Conservation (phyloP, 345 rosid species). For the Ceriops tagal region DNA sequence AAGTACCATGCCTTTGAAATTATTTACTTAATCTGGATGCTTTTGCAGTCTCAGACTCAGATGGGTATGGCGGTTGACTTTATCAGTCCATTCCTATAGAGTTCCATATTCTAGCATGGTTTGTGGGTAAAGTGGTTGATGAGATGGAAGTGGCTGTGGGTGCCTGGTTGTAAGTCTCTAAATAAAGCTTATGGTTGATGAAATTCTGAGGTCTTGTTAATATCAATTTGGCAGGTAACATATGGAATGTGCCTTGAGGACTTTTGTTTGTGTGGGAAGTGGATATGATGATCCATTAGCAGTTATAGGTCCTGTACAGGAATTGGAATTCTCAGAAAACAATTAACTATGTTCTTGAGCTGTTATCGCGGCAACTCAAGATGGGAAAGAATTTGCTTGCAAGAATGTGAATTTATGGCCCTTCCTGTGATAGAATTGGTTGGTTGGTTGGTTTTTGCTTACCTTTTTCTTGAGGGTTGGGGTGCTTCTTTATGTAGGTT, state of each 20-base stretch:
- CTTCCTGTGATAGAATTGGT: too few species aligned
- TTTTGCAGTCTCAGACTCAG: background rate
- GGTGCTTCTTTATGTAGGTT: background rate
- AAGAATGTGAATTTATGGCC: background rate
- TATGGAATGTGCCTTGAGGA: background rate
- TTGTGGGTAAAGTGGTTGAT: too few species aligned
- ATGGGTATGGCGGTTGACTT: background rate
- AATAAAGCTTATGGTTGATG: background rate
- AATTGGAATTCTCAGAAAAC: background rate
- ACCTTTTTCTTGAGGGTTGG: background rate
- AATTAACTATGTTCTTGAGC: background rate
- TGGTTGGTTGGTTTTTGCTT: background rate
- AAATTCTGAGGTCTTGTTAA: background rate
- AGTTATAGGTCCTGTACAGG: background rate
- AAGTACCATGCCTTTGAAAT: slow-evolving; percentile 19
- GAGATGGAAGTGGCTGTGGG: too few species aligned
- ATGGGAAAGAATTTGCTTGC: background rate
- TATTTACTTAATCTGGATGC: slow-evolving; percentile 7
- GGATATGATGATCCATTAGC: too few species aligned
- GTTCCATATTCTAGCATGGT: too few species aligned
- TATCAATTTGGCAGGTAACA: background rate
- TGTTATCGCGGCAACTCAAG: background rate
- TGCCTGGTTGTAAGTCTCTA: too few species aligned
- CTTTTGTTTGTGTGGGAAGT: slow-evolving; percentile 7
- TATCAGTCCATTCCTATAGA: background rate